Percentiles rank a stretch among this genome's conserved stretches.
Evolutionary conservation across 441 rosid species (phyloP).

Genomic region (Syzygium syzygioides): DNA sequence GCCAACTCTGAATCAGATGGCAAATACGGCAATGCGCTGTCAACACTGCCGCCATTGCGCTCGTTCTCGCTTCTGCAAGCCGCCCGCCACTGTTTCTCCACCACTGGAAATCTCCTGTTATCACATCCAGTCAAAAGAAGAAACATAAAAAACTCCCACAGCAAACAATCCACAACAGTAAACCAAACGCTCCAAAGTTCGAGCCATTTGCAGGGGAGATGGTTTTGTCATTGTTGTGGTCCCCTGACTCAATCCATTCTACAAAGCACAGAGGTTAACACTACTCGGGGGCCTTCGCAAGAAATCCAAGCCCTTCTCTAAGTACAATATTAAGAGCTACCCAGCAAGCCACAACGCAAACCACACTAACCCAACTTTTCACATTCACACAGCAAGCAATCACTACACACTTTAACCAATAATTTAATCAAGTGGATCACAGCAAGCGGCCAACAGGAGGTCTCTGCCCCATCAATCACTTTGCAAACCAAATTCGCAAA

Average conservation of each 20-base stretch:
- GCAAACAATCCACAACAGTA: neutral
- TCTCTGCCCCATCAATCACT: neutral
- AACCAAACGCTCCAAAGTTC: neutral
- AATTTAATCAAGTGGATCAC: neutral
- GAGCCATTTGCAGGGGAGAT: neutral
- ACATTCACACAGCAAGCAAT: neutral
- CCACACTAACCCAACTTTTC: neutral
- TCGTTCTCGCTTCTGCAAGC: slow-evolving; percentile 47
- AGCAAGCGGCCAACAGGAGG: neutral
- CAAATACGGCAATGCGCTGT: slow-evolving; percentile 22
- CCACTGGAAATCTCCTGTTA: slow-evolving; percentile 77
- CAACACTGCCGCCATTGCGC: slow-evolving; percentile 24
- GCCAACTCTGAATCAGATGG: slow-evolving; percentile 73
- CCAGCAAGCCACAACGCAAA: neutral
- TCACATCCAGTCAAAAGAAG: neutral
- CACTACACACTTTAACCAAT: neutral
- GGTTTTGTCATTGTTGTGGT: neutral
- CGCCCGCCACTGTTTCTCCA: slow-evolving; percentile 68
- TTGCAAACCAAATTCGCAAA: neutral
- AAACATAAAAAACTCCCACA: neutral
- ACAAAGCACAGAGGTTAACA: neutral
- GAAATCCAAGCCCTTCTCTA: neutral
- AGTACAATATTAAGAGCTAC: neutral
- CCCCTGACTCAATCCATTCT: neutral
- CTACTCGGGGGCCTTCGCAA: neutral